phyloP scores from a whole-genome alignment of 306 rosid genomes.

The Dryas alaskensis region DNA sequence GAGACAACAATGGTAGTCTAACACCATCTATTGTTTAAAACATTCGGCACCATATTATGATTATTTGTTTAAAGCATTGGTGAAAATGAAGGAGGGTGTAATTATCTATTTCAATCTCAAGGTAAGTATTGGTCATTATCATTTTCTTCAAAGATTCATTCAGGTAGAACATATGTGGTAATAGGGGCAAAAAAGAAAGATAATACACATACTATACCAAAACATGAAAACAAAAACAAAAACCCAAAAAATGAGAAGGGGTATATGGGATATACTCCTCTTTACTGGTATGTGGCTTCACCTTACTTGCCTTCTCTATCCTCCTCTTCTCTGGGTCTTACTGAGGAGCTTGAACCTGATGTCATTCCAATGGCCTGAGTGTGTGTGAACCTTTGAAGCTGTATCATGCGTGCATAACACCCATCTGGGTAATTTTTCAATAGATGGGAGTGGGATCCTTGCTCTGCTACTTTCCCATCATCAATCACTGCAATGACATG shows the following conservation, averaged over 20 bases:
- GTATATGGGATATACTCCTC: constrained; percentile 47
- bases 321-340: constrained; percentile 62
- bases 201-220: constrained; percentile 58
- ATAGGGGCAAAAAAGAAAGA: constrained; percentile 20
- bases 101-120: constrained; percentile 47
- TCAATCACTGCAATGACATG: constrained; percentile 86
- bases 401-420: constrained; percentile 88
- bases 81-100: constrained; percentile 23
- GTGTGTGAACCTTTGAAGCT: constrained; percentile 81
- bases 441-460: constrained; percentile 95
- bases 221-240: constrained; percentile 33
- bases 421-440: constrained; percentile 86
- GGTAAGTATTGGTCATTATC: constrained; percentile 39
- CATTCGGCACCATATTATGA: not conserved
- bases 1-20: not conserved
- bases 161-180: constrained; percentile 39
- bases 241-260: constrained; percentile 45
- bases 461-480: constrained; percentile 97
- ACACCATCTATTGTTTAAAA: not conserved
- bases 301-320: constrained; percentile 51
- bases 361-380: constrained; percentile 80
- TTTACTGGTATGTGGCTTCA: constrained; percentile 27
- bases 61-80: constrained; percentile 7
- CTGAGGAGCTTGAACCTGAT: constrained; percentile 79
- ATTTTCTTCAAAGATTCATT: constrained; percentile 36